phyloP scores from a whole-genome alignment of 2,329 filamentous ascomycete genomes.

The Colletotrichum gigasporum region DNA sequence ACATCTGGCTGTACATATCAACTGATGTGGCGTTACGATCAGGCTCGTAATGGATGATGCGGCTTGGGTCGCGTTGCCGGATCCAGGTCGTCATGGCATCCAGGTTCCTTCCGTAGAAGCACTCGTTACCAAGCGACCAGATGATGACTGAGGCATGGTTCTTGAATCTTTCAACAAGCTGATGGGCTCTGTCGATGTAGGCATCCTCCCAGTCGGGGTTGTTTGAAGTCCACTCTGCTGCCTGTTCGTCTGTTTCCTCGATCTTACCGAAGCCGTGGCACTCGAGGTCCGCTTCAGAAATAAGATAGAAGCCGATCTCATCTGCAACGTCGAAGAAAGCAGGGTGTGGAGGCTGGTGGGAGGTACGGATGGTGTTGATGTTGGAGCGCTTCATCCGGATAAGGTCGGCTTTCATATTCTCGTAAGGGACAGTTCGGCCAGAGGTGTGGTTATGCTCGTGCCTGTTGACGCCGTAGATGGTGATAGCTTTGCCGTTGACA shows the following conservation, averaged over 20 bases:
- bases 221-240: conserved; percentile 60
- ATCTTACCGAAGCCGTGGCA: conserved; percentile 61
- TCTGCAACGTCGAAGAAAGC: conserved; percentile 69
- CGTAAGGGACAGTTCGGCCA: conserved; percentile 69
- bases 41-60: conserved; percentile 73
- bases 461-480: conserved; percentile 75
- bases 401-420: conserved; percentile 68
- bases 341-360: conserved; percentile 71
- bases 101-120: conserved; percentile 75
- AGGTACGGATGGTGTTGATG: conserved; percentile 75
- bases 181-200: conserved; percentile 72
- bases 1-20: conserved; percentile 75
- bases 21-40: conserved; percentile 66
- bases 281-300: conserved; percentile 66
- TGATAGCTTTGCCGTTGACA: conserved; percentile 73
- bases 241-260: conserved; percentile 40
- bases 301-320: conserved; percentile 70
- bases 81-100: conserved; percentile 73
- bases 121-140: conserved; percentile 78
- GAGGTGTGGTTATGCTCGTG: conserved; percentile 74
- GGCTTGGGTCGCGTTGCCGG: conserved; percentile 62
- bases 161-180: conserved; percentile 67
- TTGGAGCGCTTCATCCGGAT: conserved; percentile 74
- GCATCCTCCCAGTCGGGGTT: conserved; percentile 70
- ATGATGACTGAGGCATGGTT: conserved; percentile 74